phyloP scores from a whole-genome alignment of 352 stramenopile species.

The Phytophthora vignae region DNA sequence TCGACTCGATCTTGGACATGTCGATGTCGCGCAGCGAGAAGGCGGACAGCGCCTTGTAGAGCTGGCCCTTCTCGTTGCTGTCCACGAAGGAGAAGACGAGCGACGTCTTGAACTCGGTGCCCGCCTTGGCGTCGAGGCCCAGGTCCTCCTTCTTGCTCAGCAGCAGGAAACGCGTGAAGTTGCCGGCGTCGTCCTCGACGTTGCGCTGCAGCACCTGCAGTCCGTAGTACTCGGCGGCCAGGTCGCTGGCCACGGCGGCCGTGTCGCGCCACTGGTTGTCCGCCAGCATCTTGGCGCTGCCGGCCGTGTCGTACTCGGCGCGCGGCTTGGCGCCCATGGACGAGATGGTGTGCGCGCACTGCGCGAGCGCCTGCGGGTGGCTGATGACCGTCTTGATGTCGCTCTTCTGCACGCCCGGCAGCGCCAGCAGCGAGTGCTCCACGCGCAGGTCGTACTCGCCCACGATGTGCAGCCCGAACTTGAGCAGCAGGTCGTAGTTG shows the following conservation, averaged over 20 bases:
- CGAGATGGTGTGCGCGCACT: constrained; percentile 96
- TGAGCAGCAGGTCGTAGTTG: constrained; percentile 94
- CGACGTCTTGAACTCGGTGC: constrained; percentile 82
- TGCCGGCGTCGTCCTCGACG: constrained; percentile 75
- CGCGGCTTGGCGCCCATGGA: constrained; percentile 79
- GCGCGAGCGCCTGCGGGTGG: constrained; percentile 96
- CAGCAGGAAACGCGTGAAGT: constrained; percentile 93
- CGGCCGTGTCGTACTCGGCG: constrained; percentile 97
- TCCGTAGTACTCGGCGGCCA: constrained; percentile 95
- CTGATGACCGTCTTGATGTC: constrained; percentile 97
- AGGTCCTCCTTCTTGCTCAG: constrained; percentile 75
- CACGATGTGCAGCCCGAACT: constrained; percentile 81
- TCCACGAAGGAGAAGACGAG: constrained; percentile 85
- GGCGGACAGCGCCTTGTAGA: constrained; percentile 77
- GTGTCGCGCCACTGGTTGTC: constrained; percentile 87
- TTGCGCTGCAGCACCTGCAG: constrained; percentile 85
- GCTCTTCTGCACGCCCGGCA: constrained; percentile 83
- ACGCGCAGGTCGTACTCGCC: constrained; percentile 85
- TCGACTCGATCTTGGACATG: constrained; percentile 82
- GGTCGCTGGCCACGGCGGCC: constrained; percentile 95
- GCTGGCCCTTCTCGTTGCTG: constrained; percentile 70
- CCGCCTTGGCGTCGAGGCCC: constrained; percentile 39
- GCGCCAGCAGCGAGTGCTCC: constrained; percentile 94
- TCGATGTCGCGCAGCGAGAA: constrained; percentile 83
- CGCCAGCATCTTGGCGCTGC: constrained; percentile 97